Evolutionary conservation across 768 basidiomycete genomes (phyloP).

Genomic region (Wakefieldia striispora): DNA sequence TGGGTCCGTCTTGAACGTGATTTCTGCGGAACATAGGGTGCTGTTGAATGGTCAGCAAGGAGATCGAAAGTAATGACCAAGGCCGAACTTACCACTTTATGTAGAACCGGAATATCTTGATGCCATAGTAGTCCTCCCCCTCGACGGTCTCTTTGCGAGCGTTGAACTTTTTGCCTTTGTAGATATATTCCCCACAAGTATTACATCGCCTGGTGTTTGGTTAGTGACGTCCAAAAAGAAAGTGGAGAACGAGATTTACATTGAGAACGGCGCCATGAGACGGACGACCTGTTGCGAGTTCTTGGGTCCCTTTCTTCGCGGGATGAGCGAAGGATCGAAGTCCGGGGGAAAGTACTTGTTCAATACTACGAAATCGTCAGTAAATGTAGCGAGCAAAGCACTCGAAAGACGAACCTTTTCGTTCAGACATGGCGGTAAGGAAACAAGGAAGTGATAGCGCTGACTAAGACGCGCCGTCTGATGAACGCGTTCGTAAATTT

Average conservation of each 20-base stretch:
- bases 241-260: slow-evolving; percentile 48
- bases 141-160: slow-evolving; percentile 98
- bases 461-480: slow-evolving; percentile 27
- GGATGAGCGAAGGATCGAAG: slow-evolving; percentile 96
- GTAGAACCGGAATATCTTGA: slow-evolving; percentile 94
- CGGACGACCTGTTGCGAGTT: slow-evolving; percentile 97
- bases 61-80: not conserved
- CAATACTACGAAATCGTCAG: slow-evolving; percentile 52
- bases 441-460: slow-evolving; percentile 12
- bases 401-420: slow-evolving; percentile 56
- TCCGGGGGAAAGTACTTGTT: slow-evolving; percentile 98
- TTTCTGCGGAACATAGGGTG: slow-evolving; percentile 94
- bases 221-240: slow-evolving; percentile 6
- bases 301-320: slow-evolving; percentile 83
- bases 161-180: slow-evolving; percentile 99
- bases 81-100: slow-evolving; percentile 71
- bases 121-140: slow-evolving; percentile 96
- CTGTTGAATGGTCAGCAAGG: slow-evolving; percentile 41
- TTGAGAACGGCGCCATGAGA: slow-evolving; percentile 99
- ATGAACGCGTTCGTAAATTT: slow-evolving; percentile 35
- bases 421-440: slow-evolving; percentile 65
- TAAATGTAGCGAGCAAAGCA: not conserved
- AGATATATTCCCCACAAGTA: slow-evolving; percentile 97
- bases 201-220: slow-evolving; percentile 71
- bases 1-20: slow-evolving; percentile 99